These are phyloP conservation scores for Trichophyton mentagrophytes DNA, from an alignment of 2,329 filamentous ascomycete genomes.

Conservation along the genomic window DNA sequence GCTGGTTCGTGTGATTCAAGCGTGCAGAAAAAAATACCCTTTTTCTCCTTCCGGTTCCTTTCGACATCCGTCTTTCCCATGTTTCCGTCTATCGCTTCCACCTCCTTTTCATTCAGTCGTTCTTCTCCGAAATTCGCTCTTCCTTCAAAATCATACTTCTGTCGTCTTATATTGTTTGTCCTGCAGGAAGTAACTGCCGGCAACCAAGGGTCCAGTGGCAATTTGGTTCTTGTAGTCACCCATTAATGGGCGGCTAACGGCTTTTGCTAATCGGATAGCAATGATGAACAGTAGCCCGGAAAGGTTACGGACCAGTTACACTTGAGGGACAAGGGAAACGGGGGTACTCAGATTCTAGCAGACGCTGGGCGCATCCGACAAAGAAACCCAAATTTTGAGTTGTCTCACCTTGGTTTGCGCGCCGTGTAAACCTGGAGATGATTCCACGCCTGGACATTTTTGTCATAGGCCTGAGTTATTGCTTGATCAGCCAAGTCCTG, in stretches of 20 bases:
- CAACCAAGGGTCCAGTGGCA: neutral
- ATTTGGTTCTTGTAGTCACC: neutral
- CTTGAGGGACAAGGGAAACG: neutral
- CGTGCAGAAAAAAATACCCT: neutral
- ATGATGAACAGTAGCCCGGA: neutral
- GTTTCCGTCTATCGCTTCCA: neutral
- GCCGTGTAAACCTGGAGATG: slow-evolving; percentile 34
- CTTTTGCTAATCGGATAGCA: neutral
- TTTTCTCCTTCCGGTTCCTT: neutral
- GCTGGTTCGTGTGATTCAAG: neutral
- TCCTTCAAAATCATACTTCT: neutral
- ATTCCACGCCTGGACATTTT: slow-evolving; percentile 59
- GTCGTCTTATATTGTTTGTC: neutral
- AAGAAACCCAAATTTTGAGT: neutral
- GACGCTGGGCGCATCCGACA: slow-evolving; percentile 1
- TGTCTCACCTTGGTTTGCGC: slow-evolving; percentile 22
- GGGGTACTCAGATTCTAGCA: slow-evolving; percentile 2
- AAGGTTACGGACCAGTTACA: slow-evolving; percentile 3
- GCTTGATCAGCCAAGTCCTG: slow-evolving; percentile 49
- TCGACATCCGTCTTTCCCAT: neutral
- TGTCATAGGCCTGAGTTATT: slow-evolving; percentile 55
- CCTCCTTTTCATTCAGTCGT: neutral
- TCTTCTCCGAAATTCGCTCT: neutral
- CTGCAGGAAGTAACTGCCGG: neutral
- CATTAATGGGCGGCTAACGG: neutral